Conservation (phyloP, 257 asterid genomes). For the Ehretia macrophylla region DNA sequence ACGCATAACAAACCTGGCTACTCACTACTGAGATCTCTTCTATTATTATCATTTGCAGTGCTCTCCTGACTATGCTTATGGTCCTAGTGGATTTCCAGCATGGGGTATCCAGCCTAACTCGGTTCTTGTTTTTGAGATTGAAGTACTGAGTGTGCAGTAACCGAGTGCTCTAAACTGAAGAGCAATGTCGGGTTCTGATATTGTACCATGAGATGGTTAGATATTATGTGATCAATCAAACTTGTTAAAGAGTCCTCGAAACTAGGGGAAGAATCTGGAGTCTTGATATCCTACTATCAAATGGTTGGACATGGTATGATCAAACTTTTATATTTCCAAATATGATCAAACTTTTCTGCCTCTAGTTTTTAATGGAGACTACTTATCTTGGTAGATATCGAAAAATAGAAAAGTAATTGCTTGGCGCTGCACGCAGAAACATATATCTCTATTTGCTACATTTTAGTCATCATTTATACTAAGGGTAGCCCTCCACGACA, state of each 20-base stretch:
- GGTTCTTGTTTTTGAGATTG: constrained; percentile 76
- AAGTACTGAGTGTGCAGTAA: constrained; percentile 58
- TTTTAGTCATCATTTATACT: too few relatives aligned
- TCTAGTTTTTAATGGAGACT: too few relatives aligned
- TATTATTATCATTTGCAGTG: constrained; percentile 50
- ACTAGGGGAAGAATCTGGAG: not conserved
- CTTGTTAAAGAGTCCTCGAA: too few relatives aligned
- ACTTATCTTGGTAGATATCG: too few relatives aligned
- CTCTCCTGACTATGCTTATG: constrained; percentile 94
- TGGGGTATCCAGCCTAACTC: constrained; percentile 98
- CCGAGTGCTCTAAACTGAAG: not conserved
- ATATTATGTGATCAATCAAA: too few relatives aligned
- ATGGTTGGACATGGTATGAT: not conserved
- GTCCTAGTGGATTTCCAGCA: constrained; percentile 70
- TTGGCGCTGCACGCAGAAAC: too few relatives aligned
- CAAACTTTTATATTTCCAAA: too few relatives aligned
- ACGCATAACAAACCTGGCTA: too few relatives aligned
- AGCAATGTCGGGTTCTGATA: not conserved
- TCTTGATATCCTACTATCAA: not conserved
- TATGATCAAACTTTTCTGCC: too few relatives aligned
- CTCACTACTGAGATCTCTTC: not conserved
- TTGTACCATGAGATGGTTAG: not conserved
- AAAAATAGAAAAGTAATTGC: too few relatives aligned
- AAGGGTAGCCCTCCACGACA: too few relatives aligned
- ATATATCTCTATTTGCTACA: too few relatives aligned